Evolutionary conservation across 225 moss, liverwort and hornwort species (phyloP), one percentile per base, ranked within the genome.

Genomic region (Straminergon stramineum): DNA sequence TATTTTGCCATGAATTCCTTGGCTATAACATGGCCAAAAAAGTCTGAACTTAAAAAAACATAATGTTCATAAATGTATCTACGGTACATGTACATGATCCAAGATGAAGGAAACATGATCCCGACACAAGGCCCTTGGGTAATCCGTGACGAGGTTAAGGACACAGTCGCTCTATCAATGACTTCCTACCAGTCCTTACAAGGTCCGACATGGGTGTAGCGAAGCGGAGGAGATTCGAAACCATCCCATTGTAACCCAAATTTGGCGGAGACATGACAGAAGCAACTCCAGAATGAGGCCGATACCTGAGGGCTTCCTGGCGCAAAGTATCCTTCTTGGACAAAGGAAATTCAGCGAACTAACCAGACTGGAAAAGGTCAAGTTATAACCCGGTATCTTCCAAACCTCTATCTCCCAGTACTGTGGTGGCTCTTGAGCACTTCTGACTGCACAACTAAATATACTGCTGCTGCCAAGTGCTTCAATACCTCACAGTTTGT

Each of bases 61-160:
- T 86, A 74, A 88, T 93, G 90, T 91, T 91, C 90, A 88, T 93
- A 93, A 91, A 91, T 93, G 93, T 90, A 90, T 91, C 88, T 89
- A 90, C 93, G 90, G 91, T 93, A 93, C 90, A 91, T 91, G 90
- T 93, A 93, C 93, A 93, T 91, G 83, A 91, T 87, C 85, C 90
- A 89, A 93, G 92, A 89, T 89, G 87, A 78, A 81, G 87, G 91
- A 89, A 91, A 91, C 85, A 71, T 76, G 91, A 87, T 92, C 89
- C 84, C 69, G 84, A 91, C 39, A 67, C 88, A 37, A 83, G 82
- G 89, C 71, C 87, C 88, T 79, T 61, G 41, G 41, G 70, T 83
- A 79, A 90, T 79, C 66, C 70, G 79, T 53, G 22, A 70, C 80
- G 82, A 75, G 75, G 86, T 73, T 2, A 84, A 84, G 84, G 87